Evolutionary conservation across 805 yeast species (phyloP).

Genomic region (Pichia kluyveri): DNA sequence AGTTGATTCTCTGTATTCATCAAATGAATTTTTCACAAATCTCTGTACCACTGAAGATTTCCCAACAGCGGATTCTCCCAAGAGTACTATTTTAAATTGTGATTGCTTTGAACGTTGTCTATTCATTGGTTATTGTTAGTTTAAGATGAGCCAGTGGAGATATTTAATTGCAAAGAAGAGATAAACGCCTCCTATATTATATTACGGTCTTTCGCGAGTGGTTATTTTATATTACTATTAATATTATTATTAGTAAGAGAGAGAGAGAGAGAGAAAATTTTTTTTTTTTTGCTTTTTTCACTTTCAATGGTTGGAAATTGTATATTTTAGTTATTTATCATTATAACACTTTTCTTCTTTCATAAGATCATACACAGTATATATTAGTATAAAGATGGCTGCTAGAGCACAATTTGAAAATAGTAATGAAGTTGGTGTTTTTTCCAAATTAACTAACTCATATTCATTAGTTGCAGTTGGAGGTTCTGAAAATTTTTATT

Average conservation of each 20-base stretch:
- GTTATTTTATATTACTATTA: too few relatives aligned
- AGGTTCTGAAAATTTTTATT: constrained; percentile 75
- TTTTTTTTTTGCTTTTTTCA: too few relatives aligned
- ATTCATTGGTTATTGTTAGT: neutral
- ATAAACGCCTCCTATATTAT: too few relatives aligned
- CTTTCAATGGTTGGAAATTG: too few relatives aligned
- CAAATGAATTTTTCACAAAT: constrained; percentile 65
- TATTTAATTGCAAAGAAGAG: too few relatives aligned
- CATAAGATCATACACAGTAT: neutral
- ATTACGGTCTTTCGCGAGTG: too few relatives aligned
- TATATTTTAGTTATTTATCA: too few relatives aligned
- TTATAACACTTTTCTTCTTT: too few relatives aligned
- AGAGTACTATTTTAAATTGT: constrained; percentile 51
- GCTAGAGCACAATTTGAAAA: constrained; percentile 75
- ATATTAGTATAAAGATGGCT: constrained; percentile 35
- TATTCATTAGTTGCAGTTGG: constrained; percentile 96
- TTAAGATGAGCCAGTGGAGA: too few relatives aligned
- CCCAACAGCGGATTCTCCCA: constrained; percentile 59
- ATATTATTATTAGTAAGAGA: too few relatives aligned
- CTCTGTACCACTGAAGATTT: constrained; percentile 60
- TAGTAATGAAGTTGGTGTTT: constrained; percentile 88
- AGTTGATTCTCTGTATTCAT: constrained; percentile 67
- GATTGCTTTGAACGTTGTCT: constrained; percentile 18
- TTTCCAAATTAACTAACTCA: constrained; percentile 89
- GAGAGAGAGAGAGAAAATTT: too few relatives aligned